Evolutionary conservation across 169 alveolate genomes (phyloP), one percentile per base, ranked within the genome.

Genomic region (Plasmodium coatneyi): DNA sequence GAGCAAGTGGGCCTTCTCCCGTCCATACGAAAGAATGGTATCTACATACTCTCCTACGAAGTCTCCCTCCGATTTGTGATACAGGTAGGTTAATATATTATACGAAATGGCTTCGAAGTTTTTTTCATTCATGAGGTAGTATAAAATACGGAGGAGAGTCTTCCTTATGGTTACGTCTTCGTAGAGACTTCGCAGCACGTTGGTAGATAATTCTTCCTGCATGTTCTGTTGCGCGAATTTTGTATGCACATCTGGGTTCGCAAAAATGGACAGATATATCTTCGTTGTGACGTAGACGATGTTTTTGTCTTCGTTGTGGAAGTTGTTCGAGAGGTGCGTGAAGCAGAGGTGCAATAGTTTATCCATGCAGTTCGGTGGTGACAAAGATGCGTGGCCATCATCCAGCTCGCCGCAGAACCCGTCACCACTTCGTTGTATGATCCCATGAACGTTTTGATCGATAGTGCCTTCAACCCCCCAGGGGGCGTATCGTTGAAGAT

Each of bases 11-110:
- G n/a, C 34, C 78, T 86, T 32, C 7, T 76, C 76, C 28, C 52
- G 72, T 12, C 93, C 84, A 86, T 52, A 86, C 14, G 54, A 34
- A 39, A 86, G 7, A n/a, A 86, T 86, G 1, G 80, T 79, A 14
- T 86, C 60, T 49, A 86, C 41, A 46, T 86, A 86, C 80, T 86
- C 93, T 52, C 71, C 93, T 9, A 30, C 41, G 66, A 34, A 74
- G 41, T 76, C 70, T 2, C 12, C 5, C n/a, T 86, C 72, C 0
- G 32, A 6, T 9, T 43, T 49, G n/a, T 70, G 56, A 43, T 86
- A 70, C 4, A 86, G 41, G 43, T 76, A 76, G 0, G 49, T 34
- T 0, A 86, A 12, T 2, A 86, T 86, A 22, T 34, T 76, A 43
- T 74, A 86, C 1, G 70, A 71, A 22, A 86, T 76, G 3, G 43